Base-by-base conservation (phyloP, 2,329 filamentous ascomycete species). In the Cordyceps javanica region DNA sequence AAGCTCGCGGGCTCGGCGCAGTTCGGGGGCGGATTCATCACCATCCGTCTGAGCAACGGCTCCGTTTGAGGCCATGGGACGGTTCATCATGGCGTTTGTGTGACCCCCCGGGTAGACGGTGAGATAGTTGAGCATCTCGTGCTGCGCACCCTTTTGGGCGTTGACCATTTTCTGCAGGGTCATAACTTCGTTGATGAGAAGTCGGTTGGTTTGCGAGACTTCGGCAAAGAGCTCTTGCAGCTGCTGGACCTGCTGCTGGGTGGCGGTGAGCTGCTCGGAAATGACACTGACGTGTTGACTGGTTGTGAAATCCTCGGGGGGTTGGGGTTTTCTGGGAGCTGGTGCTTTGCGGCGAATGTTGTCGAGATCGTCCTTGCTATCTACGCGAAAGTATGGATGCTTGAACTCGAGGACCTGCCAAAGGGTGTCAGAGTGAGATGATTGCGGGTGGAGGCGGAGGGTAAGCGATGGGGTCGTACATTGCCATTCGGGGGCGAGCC, bases 321-420 rank as follows among this genome's bases (percentile, higher is more conserved):
- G 75, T 63, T 83, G 82, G 3, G 80, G 73, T 70, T 97, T 97
- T 63, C 93, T 81, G 3, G 93, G 90, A 2, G 93, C 91, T 0
- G 94, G 94, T 2, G 94, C 93, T 75, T 99, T 99, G 65, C 94
- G 83, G 66, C 91, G 86, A 67, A 99, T 99, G 65, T 97, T 97
- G 68, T 99, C 94, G 49, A 99, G 80, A 46, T 91, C 94, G 69
- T 97, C 91, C 72, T 97, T 97, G 74, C 93, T 95, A 73, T 97
- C 93, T 63, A 89, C 88, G 66, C 91, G 89, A 76, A 99, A 99
- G 67, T 96, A 91, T 13, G 93, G 93, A 68, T 99, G 94, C 70
- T 94, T 96, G 71, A 99, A 99, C 70, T 99, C 94, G 21, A 74
- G 69, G 10, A 73, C 68, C 72, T 74, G 39, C 14, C n/a, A 5